Evolutionary conservation across 306 rosid species (phyloP).

Genomic region (Dalbergia cochinchinensis): DNA sequence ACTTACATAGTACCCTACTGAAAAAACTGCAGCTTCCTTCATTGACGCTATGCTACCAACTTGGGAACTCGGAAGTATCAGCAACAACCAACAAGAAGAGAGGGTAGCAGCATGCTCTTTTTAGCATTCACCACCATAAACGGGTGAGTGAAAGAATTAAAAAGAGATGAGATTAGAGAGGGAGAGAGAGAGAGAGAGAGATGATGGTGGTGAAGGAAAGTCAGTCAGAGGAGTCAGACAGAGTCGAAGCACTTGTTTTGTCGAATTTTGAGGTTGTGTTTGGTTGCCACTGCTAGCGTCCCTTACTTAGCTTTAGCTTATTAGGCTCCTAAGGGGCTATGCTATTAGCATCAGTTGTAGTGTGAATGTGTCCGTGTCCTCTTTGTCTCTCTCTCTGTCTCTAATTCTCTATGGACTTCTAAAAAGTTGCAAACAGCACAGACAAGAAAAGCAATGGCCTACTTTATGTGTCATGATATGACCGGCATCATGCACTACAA

Average conservation of each 20-base stretch:
- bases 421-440: conserved; percentile 11
- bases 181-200: conserved; percentile 34
- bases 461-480: background rate
- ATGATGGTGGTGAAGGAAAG: conserved; percentile 50
- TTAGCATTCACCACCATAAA: conserved; percentile 48
- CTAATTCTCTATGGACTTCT: background rate
- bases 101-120: conserved; percentile 42
- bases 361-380: conserved; percentile 1
- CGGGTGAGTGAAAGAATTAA: conserved; percentile 51
- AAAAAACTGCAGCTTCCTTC: conserved; percentile 41
- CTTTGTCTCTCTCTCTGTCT: background rate
- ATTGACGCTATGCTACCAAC: conserved; percentile 19
- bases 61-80: conserved; percentile 24
- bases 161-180: conserved; percentile 56
- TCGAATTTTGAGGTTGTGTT: conserved; percentile 49
- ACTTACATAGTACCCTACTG: conserved; percentile 53
- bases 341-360: too few relatives aligned
- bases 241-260: conserved; percentile 48
- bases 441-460: conserved; percentile 38
- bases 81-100: conserved; percentile 39
- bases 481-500: background rate
- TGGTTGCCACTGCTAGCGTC: background rate
- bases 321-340: too few relatives aligned
- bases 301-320: background rate
- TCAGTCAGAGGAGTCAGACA: conserved; percentile 50